Evolutionary conservation across 2,329 filamentous ascomycete genomes (phyloP).

Genomic region (Aspergillaceae sp.): DNA sequence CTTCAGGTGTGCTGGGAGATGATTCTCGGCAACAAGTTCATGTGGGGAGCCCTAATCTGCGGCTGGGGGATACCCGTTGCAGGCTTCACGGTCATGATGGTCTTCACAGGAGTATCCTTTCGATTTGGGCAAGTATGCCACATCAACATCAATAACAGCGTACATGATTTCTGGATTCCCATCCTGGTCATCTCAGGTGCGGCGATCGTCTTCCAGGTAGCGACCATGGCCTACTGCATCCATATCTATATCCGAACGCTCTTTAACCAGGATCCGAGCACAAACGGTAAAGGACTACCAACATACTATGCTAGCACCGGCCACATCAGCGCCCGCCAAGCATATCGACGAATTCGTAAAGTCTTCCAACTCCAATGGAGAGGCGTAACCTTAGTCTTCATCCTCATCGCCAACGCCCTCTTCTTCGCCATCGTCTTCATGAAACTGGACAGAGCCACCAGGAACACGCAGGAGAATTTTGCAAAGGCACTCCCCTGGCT

Average conservation of each 20-base stretch:
- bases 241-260: slow-evolving; percentile 86
- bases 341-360: slow-evolving; percentile 75
- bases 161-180: slow-evolving; percentile 85
- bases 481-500: slow-evolving; percentile 58
- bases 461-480: slow-evolving; percentile 48
- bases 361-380: slow-evolving; percentile 92
- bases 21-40: slow-evolving; percentile 78
- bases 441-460: slow-evolving; percentile 67
- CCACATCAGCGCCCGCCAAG: slow-evolving; percentile 75
- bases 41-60: slow-evolving; percentile 68
- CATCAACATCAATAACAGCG: slow-evolving; percentile 79
- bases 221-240: slow-evolving; percentile 84
- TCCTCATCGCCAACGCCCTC: slow-evolving; percentile 84
- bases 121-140: slow-evolving; percentile 88
- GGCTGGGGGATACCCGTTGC: slow-evolving; percentile 79
- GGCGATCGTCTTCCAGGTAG: slow-evolving; percentile 71
- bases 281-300: slow-evolving; percentile 61
- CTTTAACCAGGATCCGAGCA: slow-evolving; percentile 60
- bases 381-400: slow-evolving; percentile 77
- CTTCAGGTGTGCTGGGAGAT: slow-evolving; percentile 98
- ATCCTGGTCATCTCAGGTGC: slow-evolving; percentile 67
- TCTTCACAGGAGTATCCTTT: slow-evolving; percentile 86
- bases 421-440: slow-evolving; percentile 92
- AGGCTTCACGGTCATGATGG: slow-evolving; percentile 66
- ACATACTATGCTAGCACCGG: slow-evolving; percentile 67